phyloP scores from a whole-genome alignment of 2,329 filamentous ascomycete species.

The Trichoderma brevicompactum region DNA sequence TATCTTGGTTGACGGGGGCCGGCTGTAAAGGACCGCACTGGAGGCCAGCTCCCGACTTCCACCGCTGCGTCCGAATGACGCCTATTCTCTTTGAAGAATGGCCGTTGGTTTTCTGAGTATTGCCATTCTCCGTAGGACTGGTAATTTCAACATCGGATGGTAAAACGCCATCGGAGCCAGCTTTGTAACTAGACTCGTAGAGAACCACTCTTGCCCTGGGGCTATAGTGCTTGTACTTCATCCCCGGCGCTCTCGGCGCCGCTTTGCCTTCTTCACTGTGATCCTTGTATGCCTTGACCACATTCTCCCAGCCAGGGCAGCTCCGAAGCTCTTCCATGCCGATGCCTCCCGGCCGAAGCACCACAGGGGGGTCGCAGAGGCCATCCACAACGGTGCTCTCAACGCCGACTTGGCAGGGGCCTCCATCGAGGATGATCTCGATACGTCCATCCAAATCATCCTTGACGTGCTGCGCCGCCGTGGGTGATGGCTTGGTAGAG shows the following conservation, averaged over 20 bases:
- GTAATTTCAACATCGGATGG: constrained; percentile 41
- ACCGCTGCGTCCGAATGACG: constrained; percentile 59
- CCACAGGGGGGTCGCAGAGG: constrained; percentile 75
- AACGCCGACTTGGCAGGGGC: constrained; percentile 83
- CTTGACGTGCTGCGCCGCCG: constrained; percentile 83
- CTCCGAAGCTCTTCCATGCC: constrained; percentile 76
- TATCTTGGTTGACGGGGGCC: constrained; percentile 36
- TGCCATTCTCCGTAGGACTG: constrained; percentile 30
- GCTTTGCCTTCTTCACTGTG: constrained; percentile 66
- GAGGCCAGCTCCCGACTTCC: constrained; percentile 57
- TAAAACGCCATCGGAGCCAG: constrained; percentile 44
- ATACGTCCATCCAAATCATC: constrained; percentile 85
- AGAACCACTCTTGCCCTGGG: constrained; percentile 85
- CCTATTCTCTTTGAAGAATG: constrained; percentile 62
- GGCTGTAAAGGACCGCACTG: constrained; percentile 47
- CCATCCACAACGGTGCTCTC: constrained; percentile 98
- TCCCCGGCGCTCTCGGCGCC: constrained; percentile 83
- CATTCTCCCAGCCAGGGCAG: constrained; percentile 80
- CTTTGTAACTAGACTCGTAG: constrained; percentile 64
- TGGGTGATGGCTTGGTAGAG: constrained; percentile 90
- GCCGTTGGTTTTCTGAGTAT: constrained; percentile 33
- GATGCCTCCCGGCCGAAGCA: constrained; percentile 86
- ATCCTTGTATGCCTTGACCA: constrained; percentile 79
- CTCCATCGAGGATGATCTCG: constrained; percentile 86
- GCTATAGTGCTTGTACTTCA: constrained; percentile 99